Evolutionary conservation across 177 flowering plant species (phyloP).

Genomic region (Vitis hybrid): DNA sequence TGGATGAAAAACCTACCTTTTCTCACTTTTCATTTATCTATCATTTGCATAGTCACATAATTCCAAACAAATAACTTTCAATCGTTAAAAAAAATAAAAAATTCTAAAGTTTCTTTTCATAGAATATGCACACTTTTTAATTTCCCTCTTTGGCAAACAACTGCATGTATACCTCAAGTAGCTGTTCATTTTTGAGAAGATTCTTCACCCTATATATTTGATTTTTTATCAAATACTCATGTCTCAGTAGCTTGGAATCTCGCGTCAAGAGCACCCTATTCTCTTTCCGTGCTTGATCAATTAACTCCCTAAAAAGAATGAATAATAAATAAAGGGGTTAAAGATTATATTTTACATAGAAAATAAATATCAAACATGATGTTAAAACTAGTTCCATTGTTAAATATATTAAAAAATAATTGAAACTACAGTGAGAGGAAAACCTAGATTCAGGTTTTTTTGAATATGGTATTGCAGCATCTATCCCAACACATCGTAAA

Average conservation of each 20-base stretch:
- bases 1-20: too few species aligned
- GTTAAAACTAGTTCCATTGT: background rate
- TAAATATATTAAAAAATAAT: background rate
- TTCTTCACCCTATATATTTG: constrained; percentile 81
- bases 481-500: constrained; percentile 88
- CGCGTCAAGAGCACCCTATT: constrained; percentile 88
- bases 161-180: constrained; percentile 67
- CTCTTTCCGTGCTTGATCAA: constrained; percentile 75
- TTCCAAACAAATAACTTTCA: background rate
- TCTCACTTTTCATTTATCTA: too few species aligned
- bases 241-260: constrained; percentile 79
- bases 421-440: background rate
- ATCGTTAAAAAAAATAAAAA: too few species aligned
- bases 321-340: background rate
- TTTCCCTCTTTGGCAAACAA: background rate
- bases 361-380: background rate
- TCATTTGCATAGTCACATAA: too few species aligned
- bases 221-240: constrained; percentile 63
- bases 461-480: constrained; percentile 79
- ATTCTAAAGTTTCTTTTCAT: background rate
- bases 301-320: constrained; percentile 52
- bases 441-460: constrained; percentile 88
- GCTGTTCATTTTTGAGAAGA: constrained; percentile 88
- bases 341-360: background rate
- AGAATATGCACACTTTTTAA: background rate